phyloP scores from a whole-genome alignment of 179 eudicot genomes.

The Vitellaria paradoxa region DNA sequence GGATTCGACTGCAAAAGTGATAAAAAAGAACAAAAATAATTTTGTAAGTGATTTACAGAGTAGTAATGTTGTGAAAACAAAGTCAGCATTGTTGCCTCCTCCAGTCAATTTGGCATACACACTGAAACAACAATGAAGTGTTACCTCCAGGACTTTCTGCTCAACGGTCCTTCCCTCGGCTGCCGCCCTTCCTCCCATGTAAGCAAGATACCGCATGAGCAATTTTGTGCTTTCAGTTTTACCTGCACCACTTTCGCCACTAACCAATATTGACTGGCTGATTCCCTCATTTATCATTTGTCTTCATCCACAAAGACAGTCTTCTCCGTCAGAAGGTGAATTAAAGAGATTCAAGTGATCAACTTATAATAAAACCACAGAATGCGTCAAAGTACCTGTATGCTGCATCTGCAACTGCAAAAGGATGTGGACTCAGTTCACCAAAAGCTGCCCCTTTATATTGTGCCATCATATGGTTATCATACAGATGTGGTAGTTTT shows the following conservation, averaged over 20 bases:
- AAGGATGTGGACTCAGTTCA: not conserved
- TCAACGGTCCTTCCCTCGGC: constrained; percentile 86
- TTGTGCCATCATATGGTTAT: not conserved
- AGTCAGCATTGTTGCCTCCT: not conserved
- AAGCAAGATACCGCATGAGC: constrained; percentile 95
- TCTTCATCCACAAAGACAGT: too few relatives aligned
- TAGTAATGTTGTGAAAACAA: constrained; percentile 5
- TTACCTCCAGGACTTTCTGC: constrained; percentile 94
- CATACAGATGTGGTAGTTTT: not conserved
- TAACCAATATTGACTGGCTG: constrained; percentile 82
- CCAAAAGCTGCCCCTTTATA: not conserved
- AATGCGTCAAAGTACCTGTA: not conserved
- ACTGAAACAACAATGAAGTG: not conserved
- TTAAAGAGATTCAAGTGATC: too few relatives aligned
- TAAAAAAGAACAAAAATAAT: not conserved
- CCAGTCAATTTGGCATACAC: not conserved
- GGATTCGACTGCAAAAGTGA: constrained; percentile 76
- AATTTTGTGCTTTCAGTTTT: constrained; percentile 84
- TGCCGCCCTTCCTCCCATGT: constrained; percentile 91
- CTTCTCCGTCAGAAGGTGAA: too few relatives aligned
- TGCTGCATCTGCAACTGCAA: not conserved
- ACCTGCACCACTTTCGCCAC: constrained; percentile 96
- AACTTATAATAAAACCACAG: not conserved
- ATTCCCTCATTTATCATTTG: not conserved
- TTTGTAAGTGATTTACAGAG: not conserved